These are phyloP conservation scores for Fusarium pseudonygamai DNA, from an alignment of 2,329 filamentous ascomycete genomes.

Conservation along the genomic window DNA sequence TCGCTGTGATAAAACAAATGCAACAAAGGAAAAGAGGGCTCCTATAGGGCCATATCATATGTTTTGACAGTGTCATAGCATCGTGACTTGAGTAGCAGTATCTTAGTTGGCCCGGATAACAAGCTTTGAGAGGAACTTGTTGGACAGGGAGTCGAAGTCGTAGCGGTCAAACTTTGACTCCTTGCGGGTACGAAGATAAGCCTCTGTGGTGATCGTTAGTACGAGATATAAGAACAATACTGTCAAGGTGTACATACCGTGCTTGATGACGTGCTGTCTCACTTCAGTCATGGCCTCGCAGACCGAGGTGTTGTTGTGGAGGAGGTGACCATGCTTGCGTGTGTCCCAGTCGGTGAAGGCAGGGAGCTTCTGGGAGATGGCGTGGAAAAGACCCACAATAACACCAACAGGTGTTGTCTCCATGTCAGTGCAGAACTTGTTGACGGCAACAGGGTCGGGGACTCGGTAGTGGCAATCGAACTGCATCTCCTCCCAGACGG, in stretches of 20 bases:
- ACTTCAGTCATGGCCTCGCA: slow-evolving; percentile 98
- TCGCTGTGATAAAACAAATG: slow-evolving; percentile 53
- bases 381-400: slow-evolving; percentile 95
- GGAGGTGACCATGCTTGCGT: slow-evolving; percentile 85
- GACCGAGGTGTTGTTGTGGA: slow-evolving; percentile 90
- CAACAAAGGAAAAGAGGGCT: slow-evolving; percentile 45
- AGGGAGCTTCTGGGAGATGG: slow-evolving; percentile 96
- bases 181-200: slow-evolving; percentile 82
- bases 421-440: slow-evolving; percentile 98
- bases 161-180: slow-evolving; percentile 86
- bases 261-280: slow-evolving; percentile 88
- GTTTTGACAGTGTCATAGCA: slow-evolving; percentile 32
- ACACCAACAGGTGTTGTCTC: slow-evolving; percentile 95
- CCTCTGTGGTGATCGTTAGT: slow-evolving; percentile 65
- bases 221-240: background rate
- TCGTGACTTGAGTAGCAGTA: background rate
- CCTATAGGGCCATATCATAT: slow-evolving; percentile 16
- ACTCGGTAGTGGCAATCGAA: slow-evolving; percentile 98
- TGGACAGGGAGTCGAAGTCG: slow-evolving; percentile 94
- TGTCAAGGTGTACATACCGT: slow-evolving; percentile 73
- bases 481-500: slow-evolving; percentile 98
- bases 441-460: slow-evolving; percentile 82
- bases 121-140: slow-evolving; percentile 96
- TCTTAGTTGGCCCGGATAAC: slow-evolving; percentile 90
- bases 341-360: slow-evolving; percentile 95